These are phyloP conservation scores for Fraxinus angustifolia DNA, from an alignment of 305 asterid genomes.

Conservation along the genomic window DNA sequence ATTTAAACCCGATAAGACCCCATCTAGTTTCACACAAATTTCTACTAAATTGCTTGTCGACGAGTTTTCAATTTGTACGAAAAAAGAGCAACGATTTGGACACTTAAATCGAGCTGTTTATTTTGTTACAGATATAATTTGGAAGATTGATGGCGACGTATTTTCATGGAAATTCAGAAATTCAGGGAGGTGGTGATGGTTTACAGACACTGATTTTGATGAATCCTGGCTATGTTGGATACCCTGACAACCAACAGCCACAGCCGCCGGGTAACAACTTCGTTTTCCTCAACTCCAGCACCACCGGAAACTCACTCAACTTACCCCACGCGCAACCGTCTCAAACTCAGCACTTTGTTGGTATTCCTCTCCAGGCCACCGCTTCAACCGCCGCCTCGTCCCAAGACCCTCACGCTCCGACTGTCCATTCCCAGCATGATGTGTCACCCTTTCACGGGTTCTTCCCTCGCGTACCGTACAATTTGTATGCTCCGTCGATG, in stretches of 20 bases:
- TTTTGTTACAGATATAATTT: background rate
- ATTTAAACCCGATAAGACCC: conserved; percentile 21
- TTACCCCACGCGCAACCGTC: conserved; percentile 42
- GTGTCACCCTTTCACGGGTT: conserved; percentile 61
- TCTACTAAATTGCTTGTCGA: background rate
- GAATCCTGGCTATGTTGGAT: conserved; percentile 52
- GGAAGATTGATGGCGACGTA: conserved; percentile 40
- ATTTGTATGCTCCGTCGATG: conserved; percentile 41
- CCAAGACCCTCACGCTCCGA: conserved; percentile 52
- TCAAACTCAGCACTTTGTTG: conserved; percentile 38
- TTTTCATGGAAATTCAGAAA: conserved; percentile 47
- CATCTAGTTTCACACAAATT: background rate
- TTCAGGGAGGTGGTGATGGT: conserved; percentile 45
- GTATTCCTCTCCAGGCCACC: conserved; percentile 34
- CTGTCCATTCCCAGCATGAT: conserved; percentile 40
- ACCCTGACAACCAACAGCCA: conserved; percentile 36
- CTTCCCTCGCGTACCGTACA: conserved; percentile 59
- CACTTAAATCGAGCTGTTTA: background rate
- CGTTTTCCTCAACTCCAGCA: conserved; percentile 43
- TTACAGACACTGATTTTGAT: conserved; percentile 51
- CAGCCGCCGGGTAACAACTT: conserved; percentile 31
- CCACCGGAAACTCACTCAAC: conserved; percentile 26
- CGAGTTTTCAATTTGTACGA: background rate
- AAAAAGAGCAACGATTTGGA: background rate
- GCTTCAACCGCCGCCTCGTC: conserved; percentile 14